Base-by-base conservation (phyloP, 352 stramenopile genomes). In the Globisporangium apiculatum region DNA sequence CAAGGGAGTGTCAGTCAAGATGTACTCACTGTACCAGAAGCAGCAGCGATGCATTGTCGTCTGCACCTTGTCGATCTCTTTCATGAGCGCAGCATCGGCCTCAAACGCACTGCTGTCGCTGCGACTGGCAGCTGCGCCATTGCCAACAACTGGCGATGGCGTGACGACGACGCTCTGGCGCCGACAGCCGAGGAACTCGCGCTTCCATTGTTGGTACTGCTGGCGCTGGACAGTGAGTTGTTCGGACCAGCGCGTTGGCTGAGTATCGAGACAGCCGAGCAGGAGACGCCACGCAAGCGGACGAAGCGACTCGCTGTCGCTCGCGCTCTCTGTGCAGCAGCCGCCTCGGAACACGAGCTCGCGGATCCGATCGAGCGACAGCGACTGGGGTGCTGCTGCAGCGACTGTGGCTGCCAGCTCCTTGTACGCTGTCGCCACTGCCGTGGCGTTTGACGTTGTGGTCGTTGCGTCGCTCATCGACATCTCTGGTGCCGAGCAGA, bases 31-130 rank as follows among this genome's bases (percentile, higher is more conserved):
- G 24, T 3, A 31, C 1, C 24, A 31, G 24, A 1, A 31, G 24
- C 24, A 31, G 2, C 24, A 31, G 24, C 24, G 24, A 31, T 31
- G 24, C 24, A 31, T 31, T 31, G 24, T 31, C 24, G 51, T 35
- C 14, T 40, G n/a, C 59, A 83, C 76, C 69, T 89, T 87, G 40
- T 84, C 67, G 55, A 89, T 87, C 50, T 83, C 75, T 60, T 72
- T 75, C 57, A 89, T 63, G 36, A 87, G 66, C 11, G 57, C 64
- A 6, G 67, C 60, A 31, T 91, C 78, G 24, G 2, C 3, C 24
- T 31, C 24, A 31, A 31, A 31, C 24, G 24, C 24, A 31, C 24
- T 31, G 24, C 24, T 31, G 24, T 31, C 24, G 24, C 24, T 31
- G 24, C 24, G 24, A 31, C 24, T 31, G 24, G 24, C 24, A 31